Evolutionary conservation across 73 alveolate genomes (phyloP), one percentile per base, ranked within the genome.

Genomic region (Paramecium biaurelia): DNA sequence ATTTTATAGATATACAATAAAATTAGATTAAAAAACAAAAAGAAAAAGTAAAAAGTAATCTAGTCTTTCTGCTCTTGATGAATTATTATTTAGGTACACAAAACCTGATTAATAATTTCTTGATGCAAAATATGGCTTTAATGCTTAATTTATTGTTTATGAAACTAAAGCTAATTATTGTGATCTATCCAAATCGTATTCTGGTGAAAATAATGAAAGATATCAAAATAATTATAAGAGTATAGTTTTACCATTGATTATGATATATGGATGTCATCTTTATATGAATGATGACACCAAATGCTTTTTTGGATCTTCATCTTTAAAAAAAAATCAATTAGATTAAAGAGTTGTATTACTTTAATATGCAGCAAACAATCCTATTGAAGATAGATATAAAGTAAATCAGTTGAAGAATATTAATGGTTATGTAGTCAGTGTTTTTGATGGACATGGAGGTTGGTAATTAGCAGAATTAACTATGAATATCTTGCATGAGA

Each of bases 391-490:
- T 14, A 35, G 93, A 34, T 76, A 68, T 41, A 56, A 63, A 4
- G 70, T 57, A 24, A 38, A 14, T 34, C 67, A 87, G 18, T 41
- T 87, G n/a, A 67, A 59, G 53, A 68, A 32, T 24, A 47, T 87
- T 18, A 76, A 87, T 87, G 93, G 89, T 41, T 87, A 87, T 23
- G 89, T 21, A 23, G 85, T 45, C 34, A 57, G 87, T 23, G 93
- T 87, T 26, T 87, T 97, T 86, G 99, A 97, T 94, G 99, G 99
- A 4, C 99, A 97, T 85, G 99, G 99, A 4, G 99, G 99, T 1
- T 93, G 97, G 97, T 92, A 92, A 85, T 94, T 98, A 58, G 96
- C 99, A 11, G 98, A 95, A 45, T 96, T 86, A 74, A 96, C 98
- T 38, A 95, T 85, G 95, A 90, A 92, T 49, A 35, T 94, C 18